phyloP scores from a whole-genome alignment of 2,329 filamentous ascomycete species.

The Helicocarpus griseus region DNA sequence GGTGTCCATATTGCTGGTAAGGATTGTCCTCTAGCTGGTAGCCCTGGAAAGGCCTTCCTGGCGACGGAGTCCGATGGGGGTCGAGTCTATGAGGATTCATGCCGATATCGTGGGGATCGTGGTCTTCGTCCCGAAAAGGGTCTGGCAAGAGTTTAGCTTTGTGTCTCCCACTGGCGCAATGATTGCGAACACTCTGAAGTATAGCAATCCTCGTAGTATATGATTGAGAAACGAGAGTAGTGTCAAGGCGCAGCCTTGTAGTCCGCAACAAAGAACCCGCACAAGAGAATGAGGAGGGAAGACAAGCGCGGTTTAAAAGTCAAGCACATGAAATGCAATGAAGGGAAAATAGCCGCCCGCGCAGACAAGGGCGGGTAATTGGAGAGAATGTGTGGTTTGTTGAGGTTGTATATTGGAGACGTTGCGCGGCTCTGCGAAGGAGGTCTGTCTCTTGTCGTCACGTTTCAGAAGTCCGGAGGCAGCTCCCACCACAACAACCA shows the following conservation, averaged over 20 bases:
- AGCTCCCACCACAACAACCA: not conserved
- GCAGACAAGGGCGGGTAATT: not conserved
- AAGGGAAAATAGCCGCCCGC: too few species aligned
- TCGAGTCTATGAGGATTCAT: constrained; percentile 46
- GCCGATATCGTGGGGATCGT: constrained; percentile 29
- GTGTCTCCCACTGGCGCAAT: not conserved
- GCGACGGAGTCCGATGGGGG: constrained; percentile 58
- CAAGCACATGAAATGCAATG: too few species aligned
- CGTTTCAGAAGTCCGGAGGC: not conserved
- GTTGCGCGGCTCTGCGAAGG: constrained; percentile 1
- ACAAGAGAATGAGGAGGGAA: too few species aligned
- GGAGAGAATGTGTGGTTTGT: not conserved
- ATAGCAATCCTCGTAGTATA: too few species aligned
- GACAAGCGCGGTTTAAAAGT: too few species aligned
- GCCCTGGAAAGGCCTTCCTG: constrained; percentile 61
- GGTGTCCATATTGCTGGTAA: constrained; percentile 50
- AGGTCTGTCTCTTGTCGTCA: not conserved
- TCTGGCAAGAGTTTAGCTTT: not conserved
- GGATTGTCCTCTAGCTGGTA: constrained; percentile 78
- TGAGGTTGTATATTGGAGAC: too few species aligned
- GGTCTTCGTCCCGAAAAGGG: constrained; percentile 10
- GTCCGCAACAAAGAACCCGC: too few species aligned
- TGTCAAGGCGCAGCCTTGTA: too few species aligned
- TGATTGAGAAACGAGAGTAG: too few species aligned
- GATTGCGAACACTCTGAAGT: not conserved